Evolutionary conservation across 306 rosid species (phyloP), one percentile per base, ranked within the genome.

Genomic region (Sechiopsis laciniata): DNA sequence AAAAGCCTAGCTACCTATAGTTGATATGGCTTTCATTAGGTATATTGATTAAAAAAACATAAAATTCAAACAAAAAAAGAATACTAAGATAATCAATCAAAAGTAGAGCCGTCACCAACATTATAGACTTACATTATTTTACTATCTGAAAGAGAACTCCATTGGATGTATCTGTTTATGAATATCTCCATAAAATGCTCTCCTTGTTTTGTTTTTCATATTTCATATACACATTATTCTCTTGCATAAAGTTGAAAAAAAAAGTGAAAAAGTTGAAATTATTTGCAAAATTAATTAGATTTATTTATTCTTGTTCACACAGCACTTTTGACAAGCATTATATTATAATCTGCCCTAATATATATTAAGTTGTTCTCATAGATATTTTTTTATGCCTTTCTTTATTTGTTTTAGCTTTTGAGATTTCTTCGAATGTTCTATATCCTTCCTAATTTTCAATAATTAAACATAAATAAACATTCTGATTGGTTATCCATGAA

Each of bases 51-150:
- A 69, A 69, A 20, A 66, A 2, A 46, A 45, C 19, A 64, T 37
- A 66, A 42, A 22, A 11, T 6, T 14, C 8, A 26, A 61, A 61
- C 10, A 29, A 61, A 22, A 42, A 32, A 61, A 57, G 0, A 65
- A 65, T 10, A 65, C 6, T 21, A 65, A 2, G 0, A 9, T 35
- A 42, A 66, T 66, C 14, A 69, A 69, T 22, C 40, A 69, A 69
- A 69, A 21, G 73, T 69, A 69, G 73, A 69, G 73, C 73, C 73
- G 73, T 69, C 73, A 50, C 73, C 73, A 69, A 69, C 73, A 69
- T 69, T 69, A 69, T 69, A 69, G 73, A 69, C 73, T 69, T 69
- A 0, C 4, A 69, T 69, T 69, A 69, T 69, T 69, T 50, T 50
- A 69, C 0, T 10, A 21, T 46, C 17, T 42, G 17, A 69, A 69